Evolutionary conservation across 2,329 filamentous ascomycete genomes (phyloP).

Genomic region (Nemania sp.): DNA sequence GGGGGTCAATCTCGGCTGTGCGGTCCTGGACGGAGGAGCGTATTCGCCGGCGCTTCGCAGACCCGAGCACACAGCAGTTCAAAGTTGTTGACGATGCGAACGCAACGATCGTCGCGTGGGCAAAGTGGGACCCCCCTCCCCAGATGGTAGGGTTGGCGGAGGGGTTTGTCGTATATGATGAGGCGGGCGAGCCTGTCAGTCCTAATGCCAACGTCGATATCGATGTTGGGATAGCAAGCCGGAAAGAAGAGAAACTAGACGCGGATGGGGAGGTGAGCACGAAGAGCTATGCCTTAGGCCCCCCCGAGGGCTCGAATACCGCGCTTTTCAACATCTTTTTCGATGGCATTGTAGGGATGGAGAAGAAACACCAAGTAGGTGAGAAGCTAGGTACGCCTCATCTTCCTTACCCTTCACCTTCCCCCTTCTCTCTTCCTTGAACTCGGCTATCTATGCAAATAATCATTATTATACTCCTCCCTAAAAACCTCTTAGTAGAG

Average conservation of each 20-base stretch:
- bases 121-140: constrained; percentile 46
- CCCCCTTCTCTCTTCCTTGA: not conserved
- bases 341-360: constrained; percentile 36
- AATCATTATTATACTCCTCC: not conserved
- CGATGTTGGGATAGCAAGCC: too few relatives aligned
- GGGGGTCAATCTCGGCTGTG: constrained; percentile 44
- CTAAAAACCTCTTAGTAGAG: not conserved
- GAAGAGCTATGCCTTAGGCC: constrained; percentile 17
- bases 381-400: constrained; percentile 46
- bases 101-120: constrained; percentile 43
- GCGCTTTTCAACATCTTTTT: constrained; percentile 44
- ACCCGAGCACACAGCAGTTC: constrained; percentile 46
- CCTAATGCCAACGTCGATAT: not conserved
- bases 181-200: constrained; percentile 30
- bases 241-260: constrained; percentile 16
- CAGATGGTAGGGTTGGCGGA: constrained; percentile 37
- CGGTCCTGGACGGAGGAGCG: constrained; percentile 44
- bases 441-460: not conserved
- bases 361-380: constrained; percentile 43
- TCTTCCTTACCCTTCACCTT: not conserved
- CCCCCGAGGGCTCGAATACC: constrained; percentile 43
- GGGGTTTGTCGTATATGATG: constrained; percentile 44
- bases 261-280: constrained; percentile 11
- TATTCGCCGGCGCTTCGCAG: constrained; percentile 44
- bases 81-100: constrained; percentile 45